A percentile compares a stretch with the other conserved stretches of the same genome.
Conservation (phyloP, 169 alveolate species). For the Cryptosporidium ubiquitum region DNA sequence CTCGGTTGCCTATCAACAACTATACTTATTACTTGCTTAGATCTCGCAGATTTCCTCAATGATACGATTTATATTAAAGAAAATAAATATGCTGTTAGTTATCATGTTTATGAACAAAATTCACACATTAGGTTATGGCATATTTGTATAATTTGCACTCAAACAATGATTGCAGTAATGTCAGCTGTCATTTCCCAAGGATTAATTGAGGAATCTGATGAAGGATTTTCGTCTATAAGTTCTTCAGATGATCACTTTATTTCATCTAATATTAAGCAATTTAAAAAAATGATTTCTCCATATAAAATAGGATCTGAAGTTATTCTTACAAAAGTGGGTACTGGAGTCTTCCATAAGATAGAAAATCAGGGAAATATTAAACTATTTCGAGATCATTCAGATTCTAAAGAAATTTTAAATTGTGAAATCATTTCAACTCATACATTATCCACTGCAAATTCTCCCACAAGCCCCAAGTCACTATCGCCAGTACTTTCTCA, state of each 20-base stretch:
- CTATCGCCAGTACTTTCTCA: neutral
- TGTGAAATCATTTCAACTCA: neutral
- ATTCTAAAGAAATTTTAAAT: neutral
- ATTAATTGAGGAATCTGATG: constrained; percentile 27
- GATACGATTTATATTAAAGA: neutral
- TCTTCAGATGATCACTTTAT: constrained; percentile 7
- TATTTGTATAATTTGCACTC: constrained; percentile 41
- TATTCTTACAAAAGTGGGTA: constrained; percentile 34
- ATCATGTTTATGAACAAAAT: neutral
- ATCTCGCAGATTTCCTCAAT: constrained; percentile 60
- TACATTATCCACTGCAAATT: constrained; percentile 12
- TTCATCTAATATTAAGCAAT: constrained; percentile 10
- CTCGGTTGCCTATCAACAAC: constrained; percentile 28
- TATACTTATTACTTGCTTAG: constrained; percentile 24
- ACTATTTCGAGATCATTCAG: neutral
- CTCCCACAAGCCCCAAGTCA: neutral
- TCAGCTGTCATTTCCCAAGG: constrained; percentile 58
- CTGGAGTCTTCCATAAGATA: constrained; percentile 41
- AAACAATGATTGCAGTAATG: constrained; percentile 11
- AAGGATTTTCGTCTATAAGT: neutral
- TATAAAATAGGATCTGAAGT: constrained; percentile 35
- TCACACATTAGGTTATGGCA: constrained; percentile 46
- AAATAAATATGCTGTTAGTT: constrained; percentile 13
- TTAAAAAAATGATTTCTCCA: constrained; percentile 42
- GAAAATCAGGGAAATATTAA: neutral